Conservation (phyloP, 352 stramenopile genomes). For the Phytophthora europaea region DNA sequence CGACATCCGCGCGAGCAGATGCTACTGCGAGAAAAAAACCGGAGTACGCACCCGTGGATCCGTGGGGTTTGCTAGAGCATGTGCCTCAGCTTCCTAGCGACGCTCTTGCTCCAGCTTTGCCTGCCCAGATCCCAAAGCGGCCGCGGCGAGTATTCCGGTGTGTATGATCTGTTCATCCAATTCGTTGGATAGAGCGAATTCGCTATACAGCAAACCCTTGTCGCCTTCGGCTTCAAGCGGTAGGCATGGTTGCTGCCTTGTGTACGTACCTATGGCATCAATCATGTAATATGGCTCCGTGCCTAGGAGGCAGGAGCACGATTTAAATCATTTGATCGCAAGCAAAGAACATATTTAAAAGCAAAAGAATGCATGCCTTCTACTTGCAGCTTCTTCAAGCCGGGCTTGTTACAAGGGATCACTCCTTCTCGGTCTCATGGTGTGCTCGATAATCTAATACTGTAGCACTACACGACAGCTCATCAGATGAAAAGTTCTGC, state of each 20-base stretch:
- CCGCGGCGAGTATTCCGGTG: slow-evolving; percentile 78
- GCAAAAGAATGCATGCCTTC: slow-evolving; percentile 36
- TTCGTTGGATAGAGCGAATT: background rate
- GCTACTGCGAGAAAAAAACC: slow-evolving; percentile 29
- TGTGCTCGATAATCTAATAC: too few species aligned
- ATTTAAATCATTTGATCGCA: slow-evolving; percentile 16
- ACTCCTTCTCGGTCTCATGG: too few species aligned
- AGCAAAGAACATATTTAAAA: slow-evolving; percentile 47
- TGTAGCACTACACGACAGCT: too few species aligned
- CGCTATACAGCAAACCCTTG: background rate
- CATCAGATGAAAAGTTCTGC: too few species aligned
- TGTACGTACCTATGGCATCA: slow-evolving; percentile 23
- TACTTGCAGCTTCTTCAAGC: slow-evolving; percentile 17
- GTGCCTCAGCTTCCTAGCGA: slow-evolving; percentile 80
- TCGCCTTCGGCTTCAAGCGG: slow-evolving; percentile 3
- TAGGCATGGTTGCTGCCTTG: slow-evolving; percentile 17
- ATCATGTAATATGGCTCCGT: slow-evolving; percentile 34
- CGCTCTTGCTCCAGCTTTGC: slow-evolving; percentile 48
- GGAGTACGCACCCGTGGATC: slow-evolving; percentile 64
- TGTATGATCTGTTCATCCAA: slow-evolving; percentile 47
- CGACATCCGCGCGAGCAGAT: slow-evolving; percentile 37
- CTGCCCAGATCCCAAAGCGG: slow-evolving; percentile 60
- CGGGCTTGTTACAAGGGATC: background rate
- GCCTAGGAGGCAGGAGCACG: background rate
- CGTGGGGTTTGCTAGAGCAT: slow-evolving; percentile 82